These are phyloP conservation scores for Nemania abortiva DNA, from an alignment of 2,329 filamentous ascomycete genomes.

Conservation along the genomic window DNA sequence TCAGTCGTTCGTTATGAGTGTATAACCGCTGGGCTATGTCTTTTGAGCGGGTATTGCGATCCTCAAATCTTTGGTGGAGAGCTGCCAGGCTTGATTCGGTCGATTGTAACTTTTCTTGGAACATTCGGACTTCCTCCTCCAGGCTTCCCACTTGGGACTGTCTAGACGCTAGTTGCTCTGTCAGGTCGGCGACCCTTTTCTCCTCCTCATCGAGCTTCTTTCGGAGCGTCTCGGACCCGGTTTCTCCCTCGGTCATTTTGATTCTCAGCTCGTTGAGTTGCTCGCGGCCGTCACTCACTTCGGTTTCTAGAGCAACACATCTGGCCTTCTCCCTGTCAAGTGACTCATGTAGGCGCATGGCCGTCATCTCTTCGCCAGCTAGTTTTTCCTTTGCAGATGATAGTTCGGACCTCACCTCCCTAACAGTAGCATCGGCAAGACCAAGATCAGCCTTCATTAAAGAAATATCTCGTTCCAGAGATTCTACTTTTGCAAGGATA, in stretches of 20 bases:
- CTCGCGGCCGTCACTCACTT: constrained; percentile 73
- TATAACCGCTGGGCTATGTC: constrained; percentile 88
- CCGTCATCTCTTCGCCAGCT: constrained; percentile 63
- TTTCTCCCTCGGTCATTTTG: constrained; percentile 85
- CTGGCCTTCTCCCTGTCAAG: constrained; percentile 67
- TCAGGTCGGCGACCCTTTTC: constrained; percentile 73
- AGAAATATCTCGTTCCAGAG: constrained; percentile 69
- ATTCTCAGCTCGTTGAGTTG: constrained; percentile 76
- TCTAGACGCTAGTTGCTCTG: constrained; percentile 78
- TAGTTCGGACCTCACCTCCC: constrained; percentile 69
- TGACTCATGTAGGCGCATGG: constrained; percentile 65
- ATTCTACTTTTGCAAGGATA: constrained; percentile 69
- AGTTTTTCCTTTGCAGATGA: constrained; percentile 65
- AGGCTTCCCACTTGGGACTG: constrained; percentile 80
- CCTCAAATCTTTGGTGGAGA: constrained; percentile 71
- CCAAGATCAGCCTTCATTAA: constrained; percentile 74
- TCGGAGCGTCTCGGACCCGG: constrained; percentile 81
- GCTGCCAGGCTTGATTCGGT: constrained; percentile 65
- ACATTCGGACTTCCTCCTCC: constrained; percentile 78
- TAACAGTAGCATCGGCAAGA: constrained; percentile 65
- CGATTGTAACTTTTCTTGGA: constrained; percentile 73
- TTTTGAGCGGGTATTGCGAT: constrained; percentile 78
- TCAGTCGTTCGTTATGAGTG: constrained; percentile 85
- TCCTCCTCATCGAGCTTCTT: constrained; percentile 83
- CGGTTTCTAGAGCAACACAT: constrained; percentile 65